Evolutionary conservation across 1,284 basidiomycete genomes (phyloP), one percentile per base, ranked within the genome.

Genomic region (Boletus subluridellus): DNA sequence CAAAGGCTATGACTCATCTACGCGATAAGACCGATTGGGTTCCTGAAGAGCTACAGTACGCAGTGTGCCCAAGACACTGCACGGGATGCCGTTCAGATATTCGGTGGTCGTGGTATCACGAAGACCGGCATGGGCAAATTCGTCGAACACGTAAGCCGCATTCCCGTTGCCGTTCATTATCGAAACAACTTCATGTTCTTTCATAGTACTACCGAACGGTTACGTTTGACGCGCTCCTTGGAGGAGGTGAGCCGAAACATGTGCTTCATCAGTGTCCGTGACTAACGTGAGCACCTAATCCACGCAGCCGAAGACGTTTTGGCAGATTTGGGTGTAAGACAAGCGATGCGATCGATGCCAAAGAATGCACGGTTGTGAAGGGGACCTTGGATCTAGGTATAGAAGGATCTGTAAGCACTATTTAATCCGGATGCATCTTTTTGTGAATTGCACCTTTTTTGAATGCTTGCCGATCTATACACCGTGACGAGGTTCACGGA

Each of bases 61-160:
- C 79, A 80, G 15, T 77, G 77, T 39, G 86, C 84, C 0, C 89
- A 90, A 67, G 80, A 85, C 54, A 89, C 90, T 17, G 91, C 92
- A 17, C 78, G 83, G 52, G 90, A 92, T 64, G 89, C 91, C 34
- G 89, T 94, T 7, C 83, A 93, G 77, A 79, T 91, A 55, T 91
- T 92, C 63, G 89, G 90, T 65, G 89, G 89, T 32, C 86, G 89
- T 63, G 90, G 88, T 45, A 84, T 92, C 59, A 92, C 90, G 5
- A 80, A 81, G 71, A 74, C 78, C 0, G 83, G 83, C 28, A 84
- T 84, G 83, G 82, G 83, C 54, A 77, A 72, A 57, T 70, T 80
- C 39, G 74, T 84, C 45, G 83, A 84, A 66, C 81, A 83, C 56
- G 82, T 82, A 52, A 78, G 74, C 69, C 5, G 1, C 44, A 49